phyloP scores from a whole-genome alignment of 1,139 yeast species.

The Tardiomyces depauwii region DNA sequence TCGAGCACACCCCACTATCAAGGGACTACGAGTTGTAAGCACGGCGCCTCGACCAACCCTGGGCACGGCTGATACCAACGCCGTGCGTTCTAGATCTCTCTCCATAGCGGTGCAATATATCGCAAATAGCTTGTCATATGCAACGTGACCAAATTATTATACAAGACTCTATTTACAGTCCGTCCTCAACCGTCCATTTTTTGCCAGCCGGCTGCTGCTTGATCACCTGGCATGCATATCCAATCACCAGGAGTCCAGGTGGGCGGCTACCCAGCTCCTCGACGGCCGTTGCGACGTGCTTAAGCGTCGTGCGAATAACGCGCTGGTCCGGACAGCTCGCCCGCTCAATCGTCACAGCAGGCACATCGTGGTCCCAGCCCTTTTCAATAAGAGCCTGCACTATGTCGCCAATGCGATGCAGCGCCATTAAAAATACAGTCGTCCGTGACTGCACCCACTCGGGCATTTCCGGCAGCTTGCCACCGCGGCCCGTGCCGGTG shows the following conservation, averaged over 20 bases:
- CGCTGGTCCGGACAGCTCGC: constrained; percentile 94
- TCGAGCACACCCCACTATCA: too few species aligned
- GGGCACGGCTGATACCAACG: too few species aligned
- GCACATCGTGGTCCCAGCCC: constrained; percentile 60
- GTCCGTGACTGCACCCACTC: constrained; percentile 64
- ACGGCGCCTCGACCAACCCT: too few species aligned
- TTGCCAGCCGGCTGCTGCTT: constrained; percentile 19
- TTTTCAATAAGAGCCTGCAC: constrained; percentile 44
- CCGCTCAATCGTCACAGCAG: constrained; percentile 80
- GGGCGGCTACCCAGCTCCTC: constrained; percentile 84
- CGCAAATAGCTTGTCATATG: too few species aligned
- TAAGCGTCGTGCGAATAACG: constrained; percentile 61
- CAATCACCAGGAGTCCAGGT: constrained; percentile 82
- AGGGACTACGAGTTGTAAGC: too few species aligned
- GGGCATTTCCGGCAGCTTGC: constrained; percentile 71
- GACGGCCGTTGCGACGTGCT: constrained; percentile 58
- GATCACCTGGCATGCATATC: constrained; percentile 60
- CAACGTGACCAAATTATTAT: too few species aligned
- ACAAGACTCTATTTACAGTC: constrained; percentile 19
- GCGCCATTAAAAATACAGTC: constrained; percentile 80
- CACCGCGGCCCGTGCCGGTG: constrained; percentile 91
- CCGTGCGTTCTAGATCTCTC: too few species aligned
- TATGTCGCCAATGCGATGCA: constrained; percentile 68
- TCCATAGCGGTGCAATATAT: too few species aligned
- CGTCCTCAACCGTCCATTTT: constrained; percentile 53